Evolutionary conservation across 805 yeast genomes (phyloP).

Genomic region (Kazachstania viticola): DNA sequence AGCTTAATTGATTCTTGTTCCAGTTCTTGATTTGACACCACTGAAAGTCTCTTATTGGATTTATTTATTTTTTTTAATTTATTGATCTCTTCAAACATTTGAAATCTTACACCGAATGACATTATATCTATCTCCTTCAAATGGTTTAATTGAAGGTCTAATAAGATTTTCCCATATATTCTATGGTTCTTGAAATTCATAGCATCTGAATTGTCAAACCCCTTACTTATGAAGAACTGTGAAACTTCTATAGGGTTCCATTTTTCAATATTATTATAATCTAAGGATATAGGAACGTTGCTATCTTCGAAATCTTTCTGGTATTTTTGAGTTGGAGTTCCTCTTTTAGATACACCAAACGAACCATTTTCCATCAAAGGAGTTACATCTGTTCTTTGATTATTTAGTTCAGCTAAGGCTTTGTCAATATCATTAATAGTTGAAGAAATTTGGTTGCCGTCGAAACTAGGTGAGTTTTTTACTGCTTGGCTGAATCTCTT

Average conservation of each 20-base stretch:
- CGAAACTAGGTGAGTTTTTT: conserved; percentile 1
- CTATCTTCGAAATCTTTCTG: neutral
- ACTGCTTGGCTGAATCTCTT: neutral
- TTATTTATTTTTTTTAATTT: conserved; percentile 29
- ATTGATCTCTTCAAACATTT: conserved; percentile 79
- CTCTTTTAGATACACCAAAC: neutral
- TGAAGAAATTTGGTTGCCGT: too few relatives aligned
- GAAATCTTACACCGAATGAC: conserved; percentile 92
- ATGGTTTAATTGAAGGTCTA: conserved; percentile 75
- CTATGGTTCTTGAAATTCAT: conserved; percentile 75
- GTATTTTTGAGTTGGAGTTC: neutral
- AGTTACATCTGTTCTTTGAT: conserved; percentile 3
- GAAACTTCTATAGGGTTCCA: conserved; percentile 88
- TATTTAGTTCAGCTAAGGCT: conserved; percentile 47
- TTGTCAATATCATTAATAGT: conserved; percentile 63
- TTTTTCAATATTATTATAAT: conserved; percentile 28
- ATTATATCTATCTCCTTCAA: conserved; percentile 84
- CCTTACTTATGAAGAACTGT: conserved; percentile 55
- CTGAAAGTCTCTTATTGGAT: too few relatives aligned
- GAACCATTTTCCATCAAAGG: neutral
- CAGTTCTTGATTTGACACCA: neutral
- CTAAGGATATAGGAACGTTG: neutral
- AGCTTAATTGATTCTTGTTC: conserved; percentile 3
- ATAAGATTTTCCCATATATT: conserved; percentile 72
- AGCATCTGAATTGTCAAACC: conserved; percentile 60